phyloP scores from a whole-genome alignment of 2,329 filamentous ascomycete species.

The Hymenoscyphus repandus region DNA sequence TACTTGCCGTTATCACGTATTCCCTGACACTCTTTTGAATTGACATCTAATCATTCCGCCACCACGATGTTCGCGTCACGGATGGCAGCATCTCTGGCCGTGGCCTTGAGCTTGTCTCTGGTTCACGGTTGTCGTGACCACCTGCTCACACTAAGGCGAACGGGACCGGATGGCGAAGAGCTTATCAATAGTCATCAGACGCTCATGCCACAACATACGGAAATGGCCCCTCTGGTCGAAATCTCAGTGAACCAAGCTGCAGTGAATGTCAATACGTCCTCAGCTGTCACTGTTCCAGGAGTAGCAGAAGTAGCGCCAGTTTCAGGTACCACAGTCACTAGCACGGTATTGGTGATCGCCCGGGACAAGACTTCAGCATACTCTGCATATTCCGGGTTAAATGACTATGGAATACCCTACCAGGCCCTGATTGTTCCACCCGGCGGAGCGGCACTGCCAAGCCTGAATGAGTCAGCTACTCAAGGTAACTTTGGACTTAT shows the following conservation, averaged over 20 bases:
- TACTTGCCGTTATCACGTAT: constrained; percentile 3
- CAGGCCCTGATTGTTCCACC: constrained; percentile 48
- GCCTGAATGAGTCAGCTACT: constrained; percentile 40
- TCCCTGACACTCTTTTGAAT: constrained; percentile 4
- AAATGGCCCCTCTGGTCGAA: constrained; percentile 5
- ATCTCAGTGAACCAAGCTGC: neutral
- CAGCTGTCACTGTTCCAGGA: neutral
- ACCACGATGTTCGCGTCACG: constrained; percentile 7
- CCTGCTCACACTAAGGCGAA: constrained; percentile 2
- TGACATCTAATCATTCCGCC: neutral
- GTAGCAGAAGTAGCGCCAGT: neutral
- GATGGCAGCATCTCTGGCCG: constrained; percentile 7
- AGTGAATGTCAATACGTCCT: constrained; percentile 8
- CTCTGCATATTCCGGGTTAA: constrained; percentile 47
- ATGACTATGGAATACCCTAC: constrained; percentile 56
- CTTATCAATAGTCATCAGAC: constrained; percentile 13
- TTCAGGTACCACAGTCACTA: constrained; percentile 16
- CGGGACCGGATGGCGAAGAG: constrained; percentile 2
- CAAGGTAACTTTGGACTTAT: constrained; percentile 55
- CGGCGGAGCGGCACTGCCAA: constrained; percentile 43
- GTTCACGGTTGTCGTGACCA: constrained; percentile 9
- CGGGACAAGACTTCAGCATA: constrained; percentile 43
- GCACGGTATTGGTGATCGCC: constrained; percentile 51
- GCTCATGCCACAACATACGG: constrained; percentile 1
- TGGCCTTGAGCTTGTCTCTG: constrained; percentile 10